Conservation (phyloP, 257 asterid species). For the Eucommia ulmoides region DNA sequence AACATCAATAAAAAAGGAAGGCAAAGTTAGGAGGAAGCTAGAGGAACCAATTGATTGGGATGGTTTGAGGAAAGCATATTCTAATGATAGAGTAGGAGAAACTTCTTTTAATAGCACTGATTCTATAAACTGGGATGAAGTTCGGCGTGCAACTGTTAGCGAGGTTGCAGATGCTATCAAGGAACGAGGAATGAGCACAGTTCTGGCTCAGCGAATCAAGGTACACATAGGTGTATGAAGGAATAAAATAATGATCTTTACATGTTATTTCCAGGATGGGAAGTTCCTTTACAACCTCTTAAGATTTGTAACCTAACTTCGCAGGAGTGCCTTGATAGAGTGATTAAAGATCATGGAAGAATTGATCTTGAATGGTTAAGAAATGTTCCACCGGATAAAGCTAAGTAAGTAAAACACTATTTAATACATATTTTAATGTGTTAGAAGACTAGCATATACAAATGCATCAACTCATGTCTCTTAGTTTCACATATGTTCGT, state of each 20-base stretch:
- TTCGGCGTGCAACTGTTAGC: constrained; percentile 6
- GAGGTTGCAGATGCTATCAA: constrained; percentile 10
- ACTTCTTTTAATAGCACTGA: background rate
- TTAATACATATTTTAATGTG: background rate
- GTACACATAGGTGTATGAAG: background rate
- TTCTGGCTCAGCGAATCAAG: constrained; percentile 17
- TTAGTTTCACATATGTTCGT: no score
- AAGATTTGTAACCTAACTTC: background rate
- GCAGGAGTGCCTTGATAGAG: constrained; percentile 8
- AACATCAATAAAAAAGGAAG: constrained; percentile 5
- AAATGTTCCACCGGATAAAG: constrained; percentile 11
- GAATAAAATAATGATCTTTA: background rate
- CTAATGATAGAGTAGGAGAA: background rate
- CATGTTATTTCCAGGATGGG: background rate
- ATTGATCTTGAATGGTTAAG: constrained; percentile 14
- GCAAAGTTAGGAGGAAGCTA: constrained; percentile 3
- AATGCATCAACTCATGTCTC: no score
- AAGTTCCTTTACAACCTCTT: background rate
- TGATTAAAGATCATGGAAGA: constrained; percentile 7
- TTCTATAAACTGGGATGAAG: constrained; percentile 13
- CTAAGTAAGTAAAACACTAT: constrained; percentile 11
- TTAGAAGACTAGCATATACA: no score
- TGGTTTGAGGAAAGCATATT: constrained; percentile 1
- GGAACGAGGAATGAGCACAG: constrained; percentile 11
- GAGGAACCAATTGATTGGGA: constrained; percentile 7